phyloP scores from a whole-genome alignment of 441 rosid species.

The Brassica balearica region DNA sequence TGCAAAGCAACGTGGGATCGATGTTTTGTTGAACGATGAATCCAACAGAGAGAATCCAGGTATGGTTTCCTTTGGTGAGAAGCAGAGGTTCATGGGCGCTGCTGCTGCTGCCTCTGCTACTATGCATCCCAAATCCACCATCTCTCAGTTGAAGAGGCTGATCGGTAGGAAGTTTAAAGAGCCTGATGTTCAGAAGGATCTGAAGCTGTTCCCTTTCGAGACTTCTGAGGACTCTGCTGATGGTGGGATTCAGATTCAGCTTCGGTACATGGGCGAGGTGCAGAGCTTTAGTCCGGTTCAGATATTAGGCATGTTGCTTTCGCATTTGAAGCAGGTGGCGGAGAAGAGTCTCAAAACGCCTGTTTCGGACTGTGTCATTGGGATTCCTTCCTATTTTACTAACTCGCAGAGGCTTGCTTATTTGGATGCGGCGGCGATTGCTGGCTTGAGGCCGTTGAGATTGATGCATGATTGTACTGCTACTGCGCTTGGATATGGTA shows the following conservation, averaged over 20 bases:
- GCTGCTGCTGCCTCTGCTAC: slow-evolving; percentile 87
- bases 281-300: slow-evolving; percentile 77
- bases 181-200: slow-evolving; percentile 71
- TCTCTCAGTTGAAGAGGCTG: slow-evolving; percentile 84
- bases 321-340: slow-evolving; percentile 80
- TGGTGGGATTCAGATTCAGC: slow-evolving; percentile 70
- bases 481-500: slow-evolving; percentile 94
- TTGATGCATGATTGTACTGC: slow-evolving; percentile 96
- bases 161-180: slow-evolving; percentile 75
- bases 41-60: slow-evolving; percentile 87
- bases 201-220: slow-evolving; percentile 73
- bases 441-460: slow-evolving; percentile 86
- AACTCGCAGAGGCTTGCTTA: slow-evolving; percentile 86
- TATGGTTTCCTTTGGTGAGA: slow-evolving; percentile 89
- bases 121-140: slow-evolving; percentile 84
- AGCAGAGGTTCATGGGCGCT: slow-evolving; percentile 87
- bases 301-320: slow-evolving; percentile 87
- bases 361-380: slow-evolving; percentile 80
- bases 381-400: slow-evolving; percentile 88
- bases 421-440: slow-evolving; percentile 82
- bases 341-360: slow-evolving; percentile 79
- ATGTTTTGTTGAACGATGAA: slow-evolving; percentile 90
- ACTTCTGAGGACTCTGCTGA: slow-evolving; percentile 61
- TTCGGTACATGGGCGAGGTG: slow-evolving; percentile 71
- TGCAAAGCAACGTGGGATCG: slow-evolving; percentile 85